Percentiles rank a stretch among this genome's conserved stretches.
Evolutionary conservation across 2,329 filamentous ascomycete species (phyloP).

Genomic region (Sordariomycetes sp.): DNA sequence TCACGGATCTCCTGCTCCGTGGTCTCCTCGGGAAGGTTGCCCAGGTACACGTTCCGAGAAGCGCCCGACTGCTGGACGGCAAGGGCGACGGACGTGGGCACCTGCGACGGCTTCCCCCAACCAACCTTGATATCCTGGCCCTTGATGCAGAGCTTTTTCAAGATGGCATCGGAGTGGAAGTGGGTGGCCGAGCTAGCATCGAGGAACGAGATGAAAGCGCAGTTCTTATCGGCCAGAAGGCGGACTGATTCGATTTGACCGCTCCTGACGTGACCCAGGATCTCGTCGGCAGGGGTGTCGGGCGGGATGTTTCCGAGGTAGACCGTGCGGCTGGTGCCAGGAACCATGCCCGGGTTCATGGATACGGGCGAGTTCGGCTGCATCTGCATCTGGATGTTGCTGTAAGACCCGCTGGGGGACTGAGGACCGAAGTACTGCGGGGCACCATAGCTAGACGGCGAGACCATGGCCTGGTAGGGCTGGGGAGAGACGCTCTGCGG

Average conservation of each 20-base stretch:
- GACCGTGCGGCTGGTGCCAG: slow-evolving; percentile 88
- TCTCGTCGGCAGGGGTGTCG: slow-evolving; percentile 93
- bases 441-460: slow-evolving; percentile 71
- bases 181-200: slow-evolving; percentile 96
- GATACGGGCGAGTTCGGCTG: slow-evolving; percentile 64
- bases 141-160: slow-evolving; percentile 98
- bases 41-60: slow-evolving; percentile 93
- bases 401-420: slow-evolving; percentile 72
- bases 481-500: slow-evolving; percentile 71
- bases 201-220: slow-evolving; percentile 97
- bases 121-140: slow-evolving; percentile 99
- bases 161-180: slow-evolving; percentile 98
- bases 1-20: slow-evolving; percentile 87
- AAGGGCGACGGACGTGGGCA: slow-evolving; percentile 92
- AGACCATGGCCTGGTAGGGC: slow-evolving; percentile 75
- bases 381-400: slow-evolving; percentile 42
- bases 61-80: slow-evolving; percentile 96
- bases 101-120: slow-evolving; percentile 97
- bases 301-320: slow-evolving; percentile 98
- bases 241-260: slow-evolving; percentile 99
- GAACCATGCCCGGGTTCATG: slow-evolving; percentile 69
- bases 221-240: slow-evolving; percentile 96
- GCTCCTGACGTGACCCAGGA: slow-evolving; percentile 88
- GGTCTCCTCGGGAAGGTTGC: slow-evolving; percentile 84
- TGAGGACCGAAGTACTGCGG: slow-evolving; percentile 77